Percentiles rank a stretch among this genome's conserved stretches.
These are phyloP conservation scores for Ophiocordyceps australis DNA, from an alignment of 2,329 filamentous ascomycete genomes.

Conservation along the genomic window DNA sequence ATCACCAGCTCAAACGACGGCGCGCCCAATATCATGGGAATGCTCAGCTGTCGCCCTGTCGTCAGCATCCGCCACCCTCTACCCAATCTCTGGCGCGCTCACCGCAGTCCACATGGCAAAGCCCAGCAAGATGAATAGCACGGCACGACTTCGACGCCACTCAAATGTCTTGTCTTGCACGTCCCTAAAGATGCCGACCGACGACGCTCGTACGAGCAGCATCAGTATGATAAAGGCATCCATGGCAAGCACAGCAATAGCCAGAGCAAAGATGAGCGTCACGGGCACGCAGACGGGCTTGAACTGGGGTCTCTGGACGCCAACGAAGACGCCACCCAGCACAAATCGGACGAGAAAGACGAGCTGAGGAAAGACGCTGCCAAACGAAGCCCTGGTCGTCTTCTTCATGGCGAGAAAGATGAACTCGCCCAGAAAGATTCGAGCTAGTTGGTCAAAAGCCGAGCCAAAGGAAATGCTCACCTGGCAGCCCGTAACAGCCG, in stretches of 20 bases:
- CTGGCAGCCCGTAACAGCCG: conserved; percentile 27
- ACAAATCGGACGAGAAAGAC: conserved; percentile 28
- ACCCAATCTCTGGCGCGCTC: conserved; percentile 10
- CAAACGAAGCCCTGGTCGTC: conserved; percentile 15
- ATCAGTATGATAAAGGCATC: conserved; percentile 25
- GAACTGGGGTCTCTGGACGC: conserved; percentile 32
- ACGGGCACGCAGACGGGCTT: conserved; percentile 31
- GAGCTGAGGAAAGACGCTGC: conserved; percentile 23
- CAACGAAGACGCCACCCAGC: conserved; percentile 34
- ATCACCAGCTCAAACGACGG: conserved; percentile 19
- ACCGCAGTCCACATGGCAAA: conserved; percentile 36
- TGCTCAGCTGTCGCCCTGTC: conserved; percentile 22
- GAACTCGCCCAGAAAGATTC: conserved; percentile 33
- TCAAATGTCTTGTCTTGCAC: conserved; percentile 9
- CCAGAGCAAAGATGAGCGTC: conserved; percentile 23
- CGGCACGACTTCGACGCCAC: conserved; percentile 16
- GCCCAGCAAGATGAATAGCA: conserved; percentile 22
- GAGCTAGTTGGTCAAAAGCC: conserved; percentile 37
- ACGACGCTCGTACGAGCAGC: conserved; percentile 22
- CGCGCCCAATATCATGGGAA: conserved; percentile 30
- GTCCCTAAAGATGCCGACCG: conserved; percentile 14
- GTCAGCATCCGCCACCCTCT: background rate
- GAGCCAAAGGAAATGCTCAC: conserved; percentile 31
- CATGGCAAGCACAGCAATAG: conserved; percentile 22
- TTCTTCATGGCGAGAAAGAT: conserved; percentile 30